These are phyloP conservation scores for Lathyrus tuberosus DNA, from an alignment of 306 rosid genomes.

Conservation along the genomic window DNA sequence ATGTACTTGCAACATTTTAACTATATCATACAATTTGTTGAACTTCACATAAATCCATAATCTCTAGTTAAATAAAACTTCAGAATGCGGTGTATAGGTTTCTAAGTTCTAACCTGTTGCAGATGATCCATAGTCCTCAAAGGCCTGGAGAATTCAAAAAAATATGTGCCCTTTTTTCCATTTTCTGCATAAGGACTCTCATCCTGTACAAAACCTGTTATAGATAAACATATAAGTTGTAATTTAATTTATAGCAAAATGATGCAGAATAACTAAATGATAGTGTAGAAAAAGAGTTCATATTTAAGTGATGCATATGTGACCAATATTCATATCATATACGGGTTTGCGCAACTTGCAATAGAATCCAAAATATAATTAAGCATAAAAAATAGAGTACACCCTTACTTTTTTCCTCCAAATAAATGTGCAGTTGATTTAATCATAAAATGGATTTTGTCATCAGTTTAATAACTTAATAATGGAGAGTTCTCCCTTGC, in stretches of 20 bases:
- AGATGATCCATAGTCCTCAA: slow-evolving; percentile 92
- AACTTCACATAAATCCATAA: background rate
- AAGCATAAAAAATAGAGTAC: slow-evolving; percentile 20
- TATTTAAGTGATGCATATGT: slow-evolving; percentile 12
- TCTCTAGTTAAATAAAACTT: slow-evolving; percentile 33
- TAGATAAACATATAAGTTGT: slow-evolving; percentile 15
- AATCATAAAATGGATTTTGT: background rate
- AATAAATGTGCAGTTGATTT: background rate
- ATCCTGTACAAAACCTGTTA: slow-evolving; percentile 78
- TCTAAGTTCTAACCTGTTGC: slow-evolving; percentile 84
- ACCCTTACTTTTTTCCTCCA: background rate
- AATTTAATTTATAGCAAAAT: slow-evolving; percentile 22
- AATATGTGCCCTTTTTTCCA: slow-evolving; percentile 78
- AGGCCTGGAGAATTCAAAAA: slow-evolving; percentile 91
- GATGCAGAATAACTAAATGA: slow-evolving; percentile 15
- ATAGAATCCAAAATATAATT: slow-evolving; percentile 36
- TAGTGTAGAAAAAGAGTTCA: slow-evolving; percentile 26
- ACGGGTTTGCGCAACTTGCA: background rate
- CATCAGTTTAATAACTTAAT: slow-evolving; percentile 7
- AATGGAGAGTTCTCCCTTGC: slow-evolving; percentile 49
- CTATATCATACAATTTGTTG: too few relatives aligned
- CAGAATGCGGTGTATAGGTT: slow-evolving; percentile 34
- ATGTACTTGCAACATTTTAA: too few relatives aligned
- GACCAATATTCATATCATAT: slow-evolving; percentile 17
- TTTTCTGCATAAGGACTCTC: slow-evolving; percentile 81